phyloP scores from a whole-genome alignment of 2,329 filamentous ascomycete species.

The Blastomyces gilchristii region DNA sequence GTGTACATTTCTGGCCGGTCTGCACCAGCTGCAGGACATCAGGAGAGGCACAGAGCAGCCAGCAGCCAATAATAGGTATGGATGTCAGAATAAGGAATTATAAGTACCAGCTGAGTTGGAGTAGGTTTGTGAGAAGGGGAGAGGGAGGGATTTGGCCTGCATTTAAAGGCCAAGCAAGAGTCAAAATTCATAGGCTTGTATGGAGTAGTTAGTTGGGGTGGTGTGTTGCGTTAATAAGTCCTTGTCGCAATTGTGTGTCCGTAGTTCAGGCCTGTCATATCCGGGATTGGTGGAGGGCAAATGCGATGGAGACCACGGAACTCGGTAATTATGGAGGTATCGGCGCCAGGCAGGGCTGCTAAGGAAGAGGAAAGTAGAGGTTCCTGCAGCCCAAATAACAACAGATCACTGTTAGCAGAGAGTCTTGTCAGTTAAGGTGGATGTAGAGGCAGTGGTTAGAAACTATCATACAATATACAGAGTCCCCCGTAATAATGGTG shows the following conservation, averaged over 20 bases:
- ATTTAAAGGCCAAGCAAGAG: background rate
- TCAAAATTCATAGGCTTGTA: background rate
- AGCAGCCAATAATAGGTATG: conserved; percentile 1
- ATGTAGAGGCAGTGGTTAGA: background rate
- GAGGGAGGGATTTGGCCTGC: background rate
- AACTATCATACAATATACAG: background rate
- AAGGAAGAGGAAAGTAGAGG: background rate
- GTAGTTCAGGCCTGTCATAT: background rate
- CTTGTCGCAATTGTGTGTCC: too few relatives aligned
- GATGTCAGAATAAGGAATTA: background rate
- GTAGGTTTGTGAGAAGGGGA: background rate
- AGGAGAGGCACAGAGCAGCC: background rate
- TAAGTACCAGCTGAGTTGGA: background rate
- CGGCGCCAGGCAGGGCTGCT: background rate
- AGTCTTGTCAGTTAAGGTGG: background rate
- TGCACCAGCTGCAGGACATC: background rate
- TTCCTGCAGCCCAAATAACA: background rate
- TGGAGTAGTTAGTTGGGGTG: too few relatives aligned
- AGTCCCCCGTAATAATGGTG: background rate
- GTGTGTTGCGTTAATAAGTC: too few relatives aligned
- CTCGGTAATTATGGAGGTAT: background rate
- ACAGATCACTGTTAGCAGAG: too few relatives aligned
- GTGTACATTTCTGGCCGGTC: background rate
- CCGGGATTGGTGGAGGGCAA: background rate
- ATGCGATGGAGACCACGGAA: background rate